These are phyloP conservation scores for Sporothrix euskadiensis DNA, from an alignment of 2,329 filamentous ascomycete genomes.

Conservation along the genomic window DNA sequence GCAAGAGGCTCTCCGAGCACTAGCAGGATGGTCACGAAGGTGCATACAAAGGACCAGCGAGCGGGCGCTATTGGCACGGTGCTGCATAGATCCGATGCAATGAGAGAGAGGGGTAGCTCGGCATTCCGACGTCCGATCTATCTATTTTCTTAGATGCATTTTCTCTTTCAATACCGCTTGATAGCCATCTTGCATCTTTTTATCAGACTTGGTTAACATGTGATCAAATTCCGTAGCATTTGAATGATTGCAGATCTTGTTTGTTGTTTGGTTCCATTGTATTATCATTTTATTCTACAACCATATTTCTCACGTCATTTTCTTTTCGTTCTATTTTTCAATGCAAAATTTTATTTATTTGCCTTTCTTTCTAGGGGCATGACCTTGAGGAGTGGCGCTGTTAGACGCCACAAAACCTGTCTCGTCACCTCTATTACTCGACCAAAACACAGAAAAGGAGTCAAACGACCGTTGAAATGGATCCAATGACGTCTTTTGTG, in stretches of 20 bases:
- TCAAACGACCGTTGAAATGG: not conserved
- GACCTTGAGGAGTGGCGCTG: not conserved
- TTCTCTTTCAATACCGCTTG: not conserved
- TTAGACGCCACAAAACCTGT: not conserved
- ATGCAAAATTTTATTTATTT: not conserved
- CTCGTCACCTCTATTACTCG: not conserved
- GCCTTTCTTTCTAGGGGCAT: not conserved
- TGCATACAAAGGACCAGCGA: not conserved
- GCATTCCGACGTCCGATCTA: not conserved
- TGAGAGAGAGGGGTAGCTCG: not conserved
- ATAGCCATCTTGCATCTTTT: too few species aligned
- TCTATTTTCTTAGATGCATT: not conserved
- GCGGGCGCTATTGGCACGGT: not conserved
- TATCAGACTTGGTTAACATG: too few species aligned
- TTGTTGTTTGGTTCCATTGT: not conserved
- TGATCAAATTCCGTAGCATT: not conserved
- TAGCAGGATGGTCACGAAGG: not conserved
- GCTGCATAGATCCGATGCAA: constrained; percentile 4
- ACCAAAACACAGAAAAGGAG: not conserved
- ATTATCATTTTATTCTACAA: not conserved
- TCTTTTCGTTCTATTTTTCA: not conserved
- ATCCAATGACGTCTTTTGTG: not conserved
- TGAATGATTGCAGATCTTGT: not conserved
- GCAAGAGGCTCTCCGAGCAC: not conserved
- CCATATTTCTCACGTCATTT: not conserved